Evolutionary conservation across 257 asterid species (phyloP).

Genomic region (Gynochthodes officinalis): DNA sequence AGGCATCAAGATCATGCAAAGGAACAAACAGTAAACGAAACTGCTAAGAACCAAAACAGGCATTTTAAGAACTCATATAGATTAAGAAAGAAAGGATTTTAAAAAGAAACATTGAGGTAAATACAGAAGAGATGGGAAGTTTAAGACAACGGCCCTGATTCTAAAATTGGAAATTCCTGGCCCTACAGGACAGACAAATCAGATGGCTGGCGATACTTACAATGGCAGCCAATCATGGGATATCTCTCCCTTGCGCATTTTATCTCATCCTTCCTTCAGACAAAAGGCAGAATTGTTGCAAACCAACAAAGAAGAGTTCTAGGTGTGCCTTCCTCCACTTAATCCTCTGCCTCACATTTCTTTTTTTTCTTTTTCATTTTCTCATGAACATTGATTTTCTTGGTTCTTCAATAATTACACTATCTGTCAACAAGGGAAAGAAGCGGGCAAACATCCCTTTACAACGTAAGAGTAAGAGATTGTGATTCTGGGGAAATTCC

Average conservation of each 20-base stretch:
- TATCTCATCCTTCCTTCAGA: conserved; percentile 7
- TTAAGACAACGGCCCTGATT: background rate
- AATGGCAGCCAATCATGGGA: conserved; percentile 52
- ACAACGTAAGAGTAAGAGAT: background rate
- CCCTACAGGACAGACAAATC: conserved; percentile 35
- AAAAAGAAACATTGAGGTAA: background rate
- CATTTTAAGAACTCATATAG: background rate
- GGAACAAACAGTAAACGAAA: background rate
- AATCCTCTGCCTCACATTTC: background rate
- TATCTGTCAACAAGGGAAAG: no score
- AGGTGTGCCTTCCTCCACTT: conserved; percentile 19
- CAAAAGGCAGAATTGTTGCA: background rate
- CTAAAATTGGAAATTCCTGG: conserved; percentile 9
- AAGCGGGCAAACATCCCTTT: background rate
- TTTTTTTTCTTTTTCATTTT: background rate
- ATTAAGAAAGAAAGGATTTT: background rate
- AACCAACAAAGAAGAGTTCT: conserved; percentile 6
- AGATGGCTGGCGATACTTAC: conserved; percentile 49
- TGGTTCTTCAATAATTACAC: background rate
- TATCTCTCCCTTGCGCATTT: conserved; percentile 24
- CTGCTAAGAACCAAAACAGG: background rate
- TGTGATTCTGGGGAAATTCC: background rate
- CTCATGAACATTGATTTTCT: background rate
- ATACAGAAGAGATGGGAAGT: background rate
- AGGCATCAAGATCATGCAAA: background rate